Conservation (phyloP, 805 yeast genomes). For the Zygosaccharomyces bailii region DNA sequence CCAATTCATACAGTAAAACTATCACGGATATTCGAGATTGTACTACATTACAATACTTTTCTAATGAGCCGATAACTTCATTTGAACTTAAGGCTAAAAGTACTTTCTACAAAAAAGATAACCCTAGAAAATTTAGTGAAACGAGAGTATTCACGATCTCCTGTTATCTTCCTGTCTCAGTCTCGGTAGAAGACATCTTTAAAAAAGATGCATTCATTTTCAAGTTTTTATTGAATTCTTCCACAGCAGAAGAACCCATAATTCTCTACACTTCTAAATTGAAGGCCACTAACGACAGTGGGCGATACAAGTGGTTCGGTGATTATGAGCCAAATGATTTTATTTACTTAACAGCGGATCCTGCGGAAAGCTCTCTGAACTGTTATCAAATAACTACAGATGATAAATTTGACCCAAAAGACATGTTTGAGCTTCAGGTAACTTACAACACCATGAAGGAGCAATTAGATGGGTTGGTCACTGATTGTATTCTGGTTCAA, state of each 20-base stretch:
- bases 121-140: conserved; percentile 19
- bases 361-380: conserved; percentile 26
- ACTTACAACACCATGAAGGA: conserved; percentile 28
- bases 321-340: conserved; percentile 20
- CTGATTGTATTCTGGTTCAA: conserved; percentile 27
- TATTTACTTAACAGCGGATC: conserved; percentile 19
- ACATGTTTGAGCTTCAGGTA: conserved; percentile 24
- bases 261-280: conserved; percentile 22
- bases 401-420: conserved; percentile 18
- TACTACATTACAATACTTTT: conserved; percentile 19
- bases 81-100: conserved; percentile 18
- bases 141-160: conserved; percentile 13
- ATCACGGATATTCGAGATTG: conserved; percentile 4
- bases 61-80: conserved; percentile 16
- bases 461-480: conserved; percentile 27
- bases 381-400: conserved; percentile 25
- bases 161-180: conserved; percentile 30
- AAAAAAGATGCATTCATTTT: conserved; percentile 28
- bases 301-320: conserved; percentile 22
- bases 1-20: conserved; percentile 2
- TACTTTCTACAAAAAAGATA: conserved; percentile 13
- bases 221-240: conserved; percentile 30
- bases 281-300: conserved; percentile 6
- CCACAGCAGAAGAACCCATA: conserved; percentile 26
- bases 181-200: conserved; percentile 35